Base-by-base conservation (phyloP, 441 rosid species). In the Omphalea diandra region DNA sequence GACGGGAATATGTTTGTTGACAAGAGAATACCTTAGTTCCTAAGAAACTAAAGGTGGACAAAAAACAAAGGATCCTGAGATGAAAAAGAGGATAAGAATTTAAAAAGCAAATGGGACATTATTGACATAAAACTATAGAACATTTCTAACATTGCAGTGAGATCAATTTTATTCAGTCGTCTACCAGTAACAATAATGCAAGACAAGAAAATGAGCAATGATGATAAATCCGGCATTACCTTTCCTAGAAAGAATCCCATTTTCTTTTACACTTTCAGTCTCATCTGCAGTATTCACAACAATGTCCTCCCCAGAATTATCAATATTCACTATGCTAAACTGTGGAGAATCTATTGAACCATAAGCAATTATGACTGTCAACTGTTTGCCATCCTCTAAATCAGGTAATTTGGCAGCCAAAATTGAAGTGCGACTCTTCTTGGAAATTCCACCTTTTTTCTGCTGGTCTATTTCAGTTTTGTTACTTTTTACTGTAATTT, bases 321-420 rank as follows among this genome's bases (percentile, higher is more conserved):
- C 65, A 46, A 80, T 67, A 43, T 72, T 71, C 22, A 82, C 77
- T 54, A 46, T 66, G 63, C 63, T 58, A 58, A 80, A 82, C 67
- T 73, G 68, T 14, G 82, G 86, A 73, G 79, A 79, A 72, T 78
- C 78, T 33, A 68, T 32, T 24, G 79, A 75, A 65, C 83, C 84
- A 72, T 77, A 78, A 67, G 77, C 73, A 57, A 76, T 70, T 70
- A 80, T 54, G 10, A 60, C 82, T 33, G 54, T 64, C 74, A 75
- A 52, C 50, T 29, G 59, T 50, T 73, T 67, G 14, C 33, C 75
- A 32, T 69, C 69, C 70, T 76, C 76, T 0, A 64, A 7, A 49
- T 72, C 71, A 35, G 64, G 67, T 26, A 82, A 72, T 76, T 74
- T 80, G 63, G 81, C 84, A 43, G 83, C 69, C 18, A 77, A 71